Base-by-base conservation (phyloP, 345 rosid species). In the Murraya paniculata region DNA sequence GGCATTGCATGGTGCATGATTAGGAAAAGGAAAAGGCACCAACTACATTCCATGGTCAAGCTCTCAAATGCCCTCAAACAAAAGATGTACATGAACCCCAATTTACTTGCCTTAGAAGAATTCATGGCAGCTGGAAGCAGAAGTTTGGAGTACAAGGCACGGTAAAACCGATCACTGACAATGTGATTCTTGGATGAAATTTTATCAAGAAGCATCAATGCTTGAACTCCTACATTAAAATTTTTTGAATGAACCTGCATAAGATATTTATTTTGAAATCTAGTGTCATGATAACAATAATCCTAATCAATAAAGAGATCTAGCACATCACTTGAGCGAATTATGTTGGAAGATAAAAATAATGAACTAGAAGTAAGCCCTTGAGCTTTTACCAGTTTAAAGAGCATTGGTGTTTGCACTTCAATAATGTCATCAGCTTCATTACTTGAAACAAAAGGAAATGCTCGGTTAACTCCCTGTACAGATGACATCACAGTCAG, bases 401-500 rank as follows among this genome's bases (percentile, higher is more conserved):
- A 96, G 77, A 96, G 98, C 89, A 89, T 85, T 18, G 98, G 98
- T 73, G 95, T 94, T 84, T 96, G 94, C 35, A 81, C 80, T 84
- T 94, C 98, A 86, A 92, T 86, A 80, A 96, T 84, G 82, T 88
- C 98, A 85, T 94, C 98, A 21, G 92, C 97, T 85, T 92, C 99
- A 72, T 82, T 80, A 75, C 90, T 86, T 73, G 93, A 91, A 86
- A 96, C 99, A 79, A 84, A 96, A 64, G 99, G 99, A 89, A 96
- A 94, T 80, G 98, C 99, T 82, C 99, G 88, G 85, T 96, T 96
- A 78, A 94, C 88, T 77, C 99, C 99, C 99, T 96, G 89, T 41
- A 27, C 72, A 77, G 53, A 74, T 83, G 62, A 73, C 66, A 35
- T 80, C 68, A 39, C 18, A 45, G 50, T 58, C 53, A 33, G 74